Base-by-base conservation (phyloP, 2,329 filamentous ascomycete species). In the Exophiala spinifera region DNA sequence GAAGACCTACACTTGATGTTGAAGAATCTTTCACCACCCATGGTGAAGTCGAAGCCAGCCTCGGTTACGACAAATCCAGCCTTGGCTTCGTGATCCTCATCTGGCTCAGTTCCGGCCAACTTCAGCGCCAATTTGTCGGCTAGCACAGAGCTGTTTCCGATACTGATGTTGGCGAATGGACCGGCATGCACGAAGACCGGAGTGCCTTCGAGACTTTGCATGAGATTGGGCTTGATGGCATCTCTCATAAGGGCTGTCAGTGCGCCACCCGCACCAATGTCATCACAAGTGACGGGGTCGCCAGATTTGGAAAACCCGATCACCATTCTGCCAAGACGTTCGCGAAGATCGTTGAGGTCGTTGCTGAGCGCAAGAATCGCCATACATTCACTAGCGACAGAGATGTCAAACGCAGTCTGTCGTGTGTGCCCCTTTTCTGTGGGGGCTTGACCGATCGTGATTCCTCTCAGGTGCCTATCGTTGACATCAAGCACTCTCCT, bases 11-110 rank as follows among this genome's bases (percentile, higher is more conserved):
- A 97, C 81, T 99, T 99, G 80, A 99, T 97, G 79, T 99, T 97
- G 84, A 99, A 97, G 81, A 99, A 99, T 49, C 94, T 88, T 80
- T 99, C 94, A 60, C 94, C 94, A 61, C 94, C 94, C 94, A 99
- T 99, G 66, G 94, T 97, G 76, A 99, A 99, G 74, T 99, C 94
- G 72, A 99, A 99, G 8, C 94, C 94, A 49, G 94, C 92, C 73
- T 99, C 94, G 1, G 94, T 99, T 34, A 99, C 86, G 19, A 96
- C 92, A 66, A 94, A 97, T 8, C 94, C 94, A 25, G 88, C 83
- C 79, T 94, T 92, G 64, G 85, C 78, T 47, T 84, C 78, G 67
- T 91, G 83, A 65, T 95, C 83, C 76, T 97, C 94, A 62, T 95
- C 92, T 4, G 85, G 81, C 74, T 99, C 94, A 1, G 92, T 96